Evolutionary conservation across 1,284 basidiomycete species (phyloP).

Genomic region (Anthracocystis setariae): DNA sequence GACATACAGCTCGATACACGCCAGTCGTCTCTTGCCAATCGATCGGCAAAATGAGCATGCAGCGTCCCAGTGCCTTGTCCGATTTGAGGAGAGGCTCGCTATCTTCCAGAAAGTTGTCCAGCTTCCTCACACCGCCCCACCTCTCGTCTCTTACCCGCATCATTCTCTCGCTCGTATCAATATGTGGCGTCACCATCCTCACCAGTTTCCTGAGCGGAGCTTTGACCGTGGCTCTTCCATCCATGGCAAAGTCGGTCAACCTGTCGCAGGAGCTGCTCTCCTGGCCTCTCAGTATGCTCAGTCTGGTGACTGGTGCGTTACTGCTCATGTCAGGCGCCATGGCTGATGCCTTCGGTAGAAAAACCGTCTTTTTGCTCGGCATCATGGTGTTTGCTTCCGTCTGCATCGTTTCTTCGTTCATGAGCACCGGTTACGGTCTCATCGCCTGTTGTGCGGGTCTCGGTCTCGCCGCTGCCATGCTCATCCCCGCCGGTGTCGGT

Average conservation of each 20-base stretch:
- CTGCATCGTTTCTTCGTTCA: slow-evolving; percentile 64
- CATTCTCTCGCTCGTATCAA: slow-evolving; percentile 43
- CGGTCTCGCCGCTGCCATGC: slow-evolving; percentile 50
- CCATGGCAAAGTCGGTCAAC: slow-evolving; percentile 70
- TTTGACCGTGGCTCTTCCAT: slow-evolving; percentile 74
- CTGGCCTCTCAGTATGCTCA: slow-evolving; percentile 76
- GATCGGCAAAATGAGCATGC: slow-evolving; percentile 27
- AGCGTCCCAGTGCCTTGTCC: slow-evolving; percentile 16
- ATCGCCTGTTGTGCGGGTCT: slow-evolving; percentile 63
- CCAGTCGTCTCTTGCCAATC: neutral
- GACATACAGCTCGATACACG: neutral
- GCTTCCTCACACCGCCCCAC: slow-evolving; percentile 26
- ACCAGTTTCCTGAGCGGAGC: slow-evolving; percentile 69
- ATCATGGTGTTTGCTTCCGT: slow-evolving; percentile 63
- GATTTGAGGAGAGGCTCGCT: slow-evolving; percentile 28
- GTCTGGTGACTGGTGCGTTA: slow-evolving; percentile 74
- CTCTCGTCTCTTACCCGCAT: slow-evolving; percentile 23
- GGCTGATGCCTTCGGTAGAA: slow-evolving; percentile 69
- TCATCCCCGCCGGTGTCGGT: slow-evolving; percentile 56
- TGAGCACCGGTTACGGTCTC: slow-evolving; percentile 59
- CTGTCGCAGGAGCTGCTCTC: slow-evolving; percentile 70
- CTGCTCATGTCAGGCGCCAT: slow-evolving; percentile 69
- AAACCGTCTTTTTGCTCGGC: slow-evolving; percentile 70
- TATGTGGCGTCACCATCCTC: slow-evolving; percentile 52
- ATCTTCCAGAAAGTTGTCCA: slow-evolving; percentile 27